A percentile compares a stretch with the other conserved stretches of the same genome.
phyloP scores from a whole-genome alignment of 305 asterid genomes.

The Fraxinus nigra region DNA sequence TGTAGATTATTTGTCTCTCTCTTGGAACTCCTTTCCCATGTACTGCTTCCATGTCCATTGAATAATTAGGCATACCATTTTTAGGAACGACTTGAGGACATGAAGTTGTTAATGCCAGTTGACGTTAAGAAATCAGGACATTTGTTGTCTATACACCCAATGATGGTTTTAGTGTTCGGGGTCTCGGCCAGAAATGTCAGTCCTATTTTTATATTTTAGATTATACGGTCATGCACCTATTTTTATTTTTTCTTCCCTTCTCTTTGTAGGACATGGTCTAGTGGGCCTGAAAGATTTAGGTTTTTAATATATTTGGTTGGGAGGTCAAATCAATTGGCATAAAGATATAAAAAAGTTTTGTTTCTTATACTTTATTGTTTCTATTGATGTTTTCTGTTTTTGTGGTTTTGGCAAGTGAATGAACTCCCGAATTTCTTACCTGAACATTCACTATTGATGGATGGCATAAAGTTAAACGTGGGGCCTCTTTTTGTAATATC shows the following conservation, averaged over 20 bases:
- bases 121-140: background rate
- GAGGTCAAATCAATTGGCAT: background rate
- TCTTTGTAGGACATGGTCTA: background rate
- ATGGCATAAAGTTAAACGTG: background rate
- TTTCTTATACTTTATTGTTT: background rate
- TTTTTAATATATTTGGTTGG: background rate
- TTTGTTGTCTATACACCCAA: background rate
- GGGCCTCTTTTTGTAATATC: background rate
- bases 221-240: background rate
- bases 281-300: background rate
- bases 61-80: background rate
- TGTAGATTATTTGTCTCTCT: background rate
- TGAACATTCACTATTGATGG: background rate
- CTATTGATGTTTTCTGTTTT: background rate
- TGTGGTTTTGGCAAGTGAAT: background rate
- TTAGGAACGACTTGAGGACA: background rate
- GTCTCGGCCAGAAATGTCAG: background rate
- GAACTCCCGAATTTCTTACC: background rate
- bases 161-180: background rate
- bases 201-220: background rate
- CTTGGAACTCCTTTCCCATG: background rate
- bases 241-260: background rate
- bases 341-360: background rate
- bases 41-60: background rate
- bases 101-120: background rate